A percentile compares a stretch with the other conserved stretches of the same genome.
phyloP scores from a whole-genome alignment of 768 basidiomycete genomes.

The Boletus vinaceobasis region DNA sequence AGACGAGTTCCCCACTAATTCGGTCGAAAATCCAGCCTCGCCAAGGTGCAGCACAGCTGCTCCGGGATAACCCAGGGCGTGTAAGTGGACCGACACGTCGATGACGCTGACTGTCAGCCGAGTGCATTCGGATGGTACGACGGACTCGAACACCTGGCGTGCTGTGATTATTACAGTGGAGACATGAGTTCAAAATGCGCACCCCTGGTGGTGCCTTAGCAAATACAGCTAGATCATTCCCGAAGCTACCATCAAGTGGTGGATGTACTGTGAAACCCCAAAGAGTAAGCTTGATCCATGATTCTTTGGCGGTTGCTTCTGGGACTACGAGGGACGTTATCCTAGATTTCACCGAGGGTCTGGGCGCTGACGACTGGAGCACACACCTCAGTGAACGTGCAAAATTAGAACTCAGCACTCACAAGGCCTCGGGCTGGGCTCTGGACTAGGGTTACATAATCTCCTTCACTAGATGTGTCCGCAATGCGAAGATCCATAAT shows the following conservation, averaged over 20 bases:
- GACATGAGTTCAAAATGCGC: conserved; percentile 30
- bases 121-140: conserved; percentile 87
- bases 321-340: conserved; percentile 62
- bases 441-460: conserved; percentile 44
- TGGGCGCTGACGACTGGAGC: conserved; percentile 42
- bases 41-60: conserved; percentile 65
- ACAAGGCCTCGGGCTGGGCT: conserved; percentile 62
- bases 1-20: conserved; percentile 64
- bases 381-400: background rate
- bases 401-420: conserved; percentile 20
- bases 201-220: conserved; percentile 87
- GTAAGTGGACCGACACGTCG: conserved; percentile 63
- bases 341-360: conserved; percentile 57
- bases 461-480: conserved; percentile 41
- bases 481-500: conserved; percentile 59
- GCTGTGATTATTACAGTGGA: background rate
- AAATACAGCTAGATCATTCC: conserved; percentile 59
- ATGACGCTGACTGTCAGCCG: conserved; percentile 58
- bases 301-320: conserved; percentile 72
- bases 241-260: conserved; percentile 60
- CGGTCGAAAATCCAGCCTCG: conserved; percentile 66
- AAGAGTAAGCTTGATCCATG: conserved; percentile 60
- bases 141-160: conserved; percentile 81
- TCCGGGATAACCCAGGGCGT: conserved; percentile 58
- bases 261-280: conserved; percentile 62